phyloP scores from a whole-genome alignment of 2,329 filamentous ascomycete species.

The Penicillium sp. region DNA sequence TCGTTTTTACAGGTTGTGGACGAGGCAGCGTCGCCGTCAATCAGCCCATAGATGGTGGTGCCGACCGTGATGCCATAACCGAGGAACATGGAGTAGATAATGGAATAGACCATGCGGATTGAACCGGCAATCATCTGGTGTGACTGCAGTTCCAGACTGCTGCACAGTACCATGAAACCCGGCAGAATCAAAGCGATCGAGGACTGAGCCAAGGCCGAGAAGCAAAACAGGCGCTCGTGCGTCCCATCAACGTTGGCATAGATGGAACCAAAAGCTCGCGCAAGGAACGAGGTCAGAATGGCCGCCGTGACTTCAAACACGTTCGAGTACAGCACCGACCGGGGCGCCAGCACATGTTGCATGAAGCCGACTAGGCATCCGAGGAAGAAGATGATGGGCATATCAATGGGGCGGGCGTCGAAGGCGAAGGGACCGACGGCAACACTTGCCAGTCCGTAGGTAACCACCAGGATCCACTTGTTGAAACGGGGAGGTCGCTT shows the following conservation, averaged over 20 bases:
- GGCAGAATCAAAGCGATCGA: conserved; percentile 66
- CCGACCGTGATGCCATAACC: conserved; percentile 66
- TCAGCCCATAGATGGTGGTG: conserved; percentile 53
- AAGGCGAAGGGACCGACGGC: conserved; percentile 76
- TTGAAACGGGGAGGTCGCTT: conserved; percentile 49
- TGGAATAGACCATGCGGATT: conserved; percentile 64
- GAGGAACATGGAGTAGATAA: conserved; percentile 65
- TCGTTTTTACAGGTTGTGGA: too few species aligned
- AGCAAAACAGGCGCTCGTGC: conserved; percentile 52
- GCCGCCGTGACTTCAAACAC: too few species aligned
- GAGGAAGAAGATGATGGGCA: conserved; percentile 68
- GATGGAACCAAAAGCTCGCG: conserved; percentile 61
- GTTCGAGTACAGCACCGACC: conserved; percentile 61
- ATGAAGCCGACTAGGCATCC: conserved; percentile 66
- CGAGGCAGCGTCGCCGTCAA: conserved; percentile 49
- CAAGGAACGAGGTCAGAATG: conserved; percentile 60
- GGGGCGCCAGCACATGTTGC: conserved; percentile 66
- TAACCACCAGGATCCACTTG: conserved; percentile 49
- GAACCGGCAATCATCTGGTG: conserved; percentile 62
- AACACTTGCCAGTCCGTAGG: conserved; percentile 69
- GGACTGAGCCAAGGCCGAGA: conserved; percentile 62
- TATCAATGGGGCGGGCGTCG: conserved; percentile 64
- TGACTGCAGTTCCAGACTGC: conserved; percentile 60
- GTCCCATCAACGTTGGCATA: conserved; percentile 33
- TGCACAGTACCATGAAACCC: conserved; percentile 56